Percentiles rank a stretch among this genome's conserved stretches.
Conservation (phyloP, 164 flowering plant genomes). For the Chimonanthus salicifolius region DNA sequence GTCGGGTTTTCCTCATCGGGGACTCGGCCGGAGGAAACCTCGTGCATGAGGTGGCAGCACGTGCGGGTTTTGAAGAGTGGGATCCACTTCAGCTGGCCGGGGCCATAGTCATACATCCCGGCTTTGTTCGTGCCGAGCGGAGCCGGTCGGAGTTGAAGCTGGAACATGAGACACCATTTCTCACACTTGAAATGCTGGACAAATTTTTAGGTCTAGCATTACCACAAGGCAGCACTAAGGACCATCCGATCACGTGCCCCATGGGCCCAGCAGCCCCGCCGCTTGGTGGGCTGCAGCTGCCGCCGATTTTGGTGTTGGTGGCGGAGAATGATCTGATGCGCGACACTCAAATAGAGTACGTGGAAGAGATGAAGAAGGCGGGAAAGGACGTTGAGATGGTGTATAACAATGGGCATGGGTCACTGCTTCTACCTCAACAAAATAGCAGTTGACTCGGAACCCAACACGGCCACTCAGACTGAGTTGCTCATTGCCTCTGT, state of each 20-base stretch:
- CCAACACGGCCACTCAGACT: slow-evolving; percentile 35
- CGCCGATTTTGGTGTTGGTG: slow-evolving; percentile 53
- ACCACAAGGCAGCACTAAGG: slow-evolving; percentile 60
- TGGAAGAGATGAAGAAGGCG: slow-evolving; percentile 60
- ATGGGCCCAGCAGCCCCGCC: slow-evolving; percentile 60
- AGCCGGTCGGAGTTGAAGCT: slow-evolving; percentile 58
- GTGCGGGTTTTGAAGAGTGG: slow-evolving; percentile 31
- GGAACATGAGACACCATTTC: slow-evolving; percentile 48
- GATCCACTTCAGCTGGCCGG: slow-evolving; percentile 44
- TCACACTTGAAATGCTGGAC: slow-evolving; percentile 75
- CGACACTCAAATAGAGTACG: slow-evolving; percentile 70
- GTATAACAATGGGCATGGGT: slow-evolving; percentile 39
- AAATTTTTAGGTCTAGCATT: slow-evolving; percentile 51
- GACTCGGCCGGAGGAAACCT: slow-evolving; percentile 82
- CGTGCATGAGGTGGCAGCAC: slow-evolving; percentile 60
- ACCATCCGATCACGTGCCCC: slow-evolving; percentile 77
- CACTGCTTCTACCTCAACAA: slow-evolving; percentile 75
- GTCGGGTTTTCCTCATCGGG: slow-evolving; percentile 64
- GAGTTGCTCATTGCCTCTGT: slow-evolving; percentile 36
- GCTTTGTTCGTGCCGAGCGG: slow-evolving; percentile 39
- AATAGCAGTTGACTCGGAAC: slow-evolving; percentile 58
- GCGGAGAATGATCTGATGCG: slow-evolving; percentile 58
- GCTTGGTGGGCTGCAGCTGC: slow-evolving; percentile 33
- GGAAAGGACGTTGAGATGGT: slow-evolving; percentile 54
- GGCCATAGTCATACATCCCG: slow-evolving; percentile 59